Evolutionary conservation across 805 yeast genomes (phyloP), one percentile per base, ranked within the genome.

Genomic region (Tetrapisispora namnaoensis): DNA sequence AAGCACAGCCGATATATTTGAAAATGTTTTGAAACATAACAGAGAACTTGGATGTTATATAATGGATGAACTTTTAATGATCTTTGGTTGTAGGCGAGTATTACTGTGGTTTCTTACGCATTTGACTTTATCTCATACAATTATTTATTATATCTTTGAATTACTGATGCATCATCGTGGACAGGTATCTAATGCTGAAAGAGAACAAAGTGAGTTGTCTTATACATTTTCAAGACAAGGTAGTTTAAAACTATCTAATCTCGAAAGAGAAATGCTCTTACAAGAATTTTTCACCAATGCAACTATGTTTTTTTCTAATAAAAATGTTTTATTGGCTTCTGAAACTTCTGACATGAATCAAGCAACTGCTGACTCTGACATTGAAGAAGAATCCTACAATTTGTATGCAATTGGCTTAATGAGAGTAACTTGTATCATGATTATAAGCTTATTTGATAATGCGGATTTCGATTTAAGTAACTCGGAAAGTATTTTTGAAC

Each of bases 31-130:
- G 18, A 70, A 70, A 22, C 65, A 68, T 48, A 80, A 82, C 58
- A 78, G 78, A 5, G 67, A 71, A 11, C 65, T 80, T 3, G 75
- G 81, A 0, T 75, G 78, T 59, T 68, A 75, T 17, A 67, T 83
- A 46, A 67, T 83, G 60, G 89, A 83, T 62, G 91, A 85, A 63
- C 67, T 85, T 71, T 67, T 84, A 47, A 82, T 83, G 86, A 76
- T 80, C 46, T 67, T 69, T 49, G 88, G 88, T 0, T 75, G 72
- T 54, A 72, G 90, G 55, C 64, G 87, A 30, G 77, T 77, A 0
- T 59, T 83, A 14, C 79, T 84, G 40, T 82, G 87, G 86, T 79
- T 76, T 52, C 62, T 84, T 20, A 80, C 88, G 1, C 86, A 80
- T 60, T 62, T 79, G 55, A 76, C 79, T 46, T 62, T 81, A 18